These are phyloP conservation scores for Solanum bulbocastanum DNA, from an alignment of 257 asterid species.

Conservation along the genomic window DNA sequence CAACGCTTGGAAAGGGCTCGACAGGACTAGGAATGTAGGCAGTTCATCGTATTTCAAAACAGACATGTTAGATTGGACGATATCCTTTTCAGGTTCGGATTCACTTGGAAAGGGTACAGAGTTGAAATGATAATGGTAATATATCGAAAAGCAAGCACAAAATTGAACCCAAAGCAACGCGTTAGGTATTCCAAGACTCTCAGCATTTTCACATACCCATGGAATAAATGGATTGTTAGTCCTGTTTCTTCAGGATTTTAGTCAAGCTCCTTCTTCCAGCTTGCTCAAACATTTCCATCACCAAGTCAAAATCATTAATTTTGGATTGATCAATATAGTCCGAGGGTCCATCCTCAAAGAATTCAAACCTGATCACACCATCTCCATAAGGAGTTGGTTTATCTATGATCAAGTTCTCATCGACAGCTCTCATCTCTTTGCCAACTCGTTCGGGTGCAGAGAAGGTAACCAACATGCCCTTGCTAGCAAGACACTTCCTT, in stretches of 20 bases:
- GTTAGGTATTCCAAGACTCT: background rate
- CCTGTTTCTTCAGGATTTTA: background rate
- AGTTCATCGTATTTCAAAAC: background rate
- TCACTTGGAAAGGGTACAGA: background rate
- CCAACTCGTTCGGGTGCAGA: background rate
- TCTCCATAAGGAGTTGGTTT: background rate
- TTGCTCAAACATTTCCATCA: background rate
- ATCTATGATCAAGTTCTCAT: background rate
- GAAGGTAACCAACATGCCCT: background rate
- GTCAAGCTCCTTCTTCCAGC: background rate
- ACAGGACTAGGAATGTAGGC: background rate
- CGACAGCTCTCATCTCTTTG: background rate
- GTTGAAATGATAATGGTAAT: background rate
- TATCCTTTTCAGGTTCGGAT: background rate
- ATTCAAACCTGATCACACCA: background rate
- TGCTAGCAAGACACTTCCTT: background rate
- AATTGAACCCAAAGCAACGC: slow-evolving; percentile 3
- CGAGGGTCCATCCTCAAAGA: background rate
- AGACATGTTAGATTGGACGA: background rate
- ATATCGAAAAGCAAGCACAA: background rate
- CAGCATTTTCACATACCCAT: background rate
- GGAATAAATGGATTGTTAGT: background rate
- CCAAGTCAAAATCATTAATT: background rate
- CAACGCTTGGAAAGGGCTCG: background rate
- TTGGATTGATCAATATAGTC: background rate